Base-by-base conservation (phyloP, 2,329 filamentous ascomycete species). In the Ascochyta koolunga region DNA sequence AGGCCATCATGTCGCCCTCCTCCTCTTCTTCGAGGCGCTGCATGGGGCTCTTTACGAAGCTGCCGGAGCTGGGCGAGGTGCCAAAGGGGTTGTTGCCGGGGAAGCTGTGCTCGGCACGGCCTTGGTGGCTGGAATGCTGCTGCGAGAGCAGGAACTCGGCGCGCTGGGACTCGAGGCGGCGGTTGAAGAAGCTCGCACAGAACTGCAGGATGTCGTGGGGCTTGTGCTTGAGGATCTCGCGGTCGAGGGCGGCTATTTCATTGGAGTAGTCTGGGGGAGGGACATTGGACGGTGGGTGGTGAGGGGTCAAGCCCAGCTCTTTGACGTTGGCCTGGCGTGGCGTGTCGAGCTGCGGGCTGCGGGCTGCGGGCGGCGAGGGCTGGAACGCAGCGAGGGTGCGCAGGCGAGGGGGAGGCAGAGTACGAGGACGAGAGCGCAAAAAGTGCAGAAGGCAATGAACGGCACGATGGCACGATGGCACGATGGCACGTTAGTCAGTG, bases 31-130 rank as follows among this genome's bases (percentile, higher is more conserved):
- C 79, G 54, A 93, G 86, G 58, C 90, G 85, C 59, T 82, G 83
- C 76, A 84, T 84, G 65, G 74, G 73, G 54, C 74, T 59, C 67
- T 70, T 73, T 66, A 77, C 80, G 60, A 80, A 77, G 60, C 77
- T 78, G 54, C 63, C 65, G 53, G 61, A 62, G 64, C 68, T 74
- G 64, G 74, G 72, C 41, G 71, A 68, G 37, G 71, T 72, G 65
- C 89, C 88, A 67, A 93, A 93, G 31, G 90, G 90, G 76, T 93
- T 95, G 75, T 80, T 81, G 75, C 90, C 91, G 54, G 89, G 89
- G 77, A 96, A 95, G 67, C 81, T 86, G 68, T 83, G 87, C 73
- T 87, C 86, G 64, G 91, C 87, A 69, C 71, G 69, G 68, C 71
- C 74, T 56, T 73, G 68, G 53, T 69, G 68, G 66, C 60, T 74